Percentiles rank a stretch among this genome's conserved stretches.
Conservation (phyloP, 495 filamentous ascomycete genomes). For the Penicillium egyptiacum region DNA sequence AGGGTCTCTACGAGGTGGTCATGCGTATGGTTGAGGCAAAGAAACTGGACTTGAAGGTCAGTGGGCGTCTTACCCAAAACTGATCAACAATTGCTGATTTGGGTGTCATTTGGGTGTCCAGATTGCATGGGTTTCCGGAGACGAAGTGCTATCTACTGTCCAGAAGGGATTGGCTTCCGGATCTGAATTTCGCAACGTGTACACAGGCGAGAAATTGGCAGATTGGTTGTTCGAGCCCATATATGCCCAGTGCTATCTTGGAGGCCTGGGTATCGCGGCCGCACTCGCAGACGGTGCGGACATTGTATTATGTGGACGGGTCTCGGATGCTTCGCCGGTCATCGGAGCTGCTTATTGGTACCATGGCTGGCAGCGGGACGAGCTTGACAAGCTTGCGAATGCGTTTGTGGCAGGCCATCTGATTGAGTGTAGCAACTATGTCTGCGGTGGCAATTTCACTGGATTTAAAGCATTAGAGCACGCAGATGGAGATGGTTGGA, state of each 20-base stretch:
- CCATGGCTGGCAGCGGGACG: slow-evolving; percentile 45
- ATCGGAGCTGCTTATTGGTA: slow-evolving; percentile 53
- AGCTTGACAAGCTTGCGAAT: slow-evolving; percentile 51
- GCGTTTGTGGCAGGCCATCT: slow-evolving; percentile 56
- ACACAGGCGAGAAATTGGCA: slow-evolving; percentile 48
- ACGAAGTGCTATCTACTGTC: slow-evolving; percentile 51
- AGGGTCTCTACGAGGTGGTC: slow-evolving; percentile 48
- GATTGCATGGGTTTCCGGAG: slow-evolving; percentile 52
- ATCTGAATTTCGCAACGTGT: slow-evolving; percentile 49
- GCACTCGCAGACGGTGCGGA: slow-evolving; percentile 54
- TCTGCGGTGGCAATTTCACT: slow-evolving; percentile 57
- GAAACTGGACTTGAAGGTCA: slow-evolving; percentile 46
- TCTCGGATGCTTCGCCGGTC: slow-evolving; percentile 54
- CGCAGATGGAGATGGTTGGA: slow-evolving; percentile 32
- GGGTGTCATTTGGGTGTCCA: too few relatives aligned
- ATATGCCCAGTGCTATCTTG: slow-evolving; percentile 55
- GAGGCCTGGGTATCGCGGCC: slow-evolving; percentile 49
- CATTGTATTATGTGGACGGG: slow-evolving; percentile 58
- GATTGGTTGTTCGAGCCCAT: slow-evolving; percentile 56
- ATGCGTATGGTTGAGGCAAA: slow-evolving; percentile 42
- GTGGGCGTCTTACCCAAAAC: neutral
- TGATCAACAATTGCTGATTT: neutral
- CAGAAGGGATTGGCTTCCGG: slow-evolving; percentile 36
- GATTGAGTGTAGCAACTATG: slow-evolving; percentile 57
- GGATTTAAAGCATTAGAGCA: slow-evolving; percentile 52